phyloP scores from a whole-genome alignment of 208 protist genomes.

The Trypanosoma scelopori region DNA sequence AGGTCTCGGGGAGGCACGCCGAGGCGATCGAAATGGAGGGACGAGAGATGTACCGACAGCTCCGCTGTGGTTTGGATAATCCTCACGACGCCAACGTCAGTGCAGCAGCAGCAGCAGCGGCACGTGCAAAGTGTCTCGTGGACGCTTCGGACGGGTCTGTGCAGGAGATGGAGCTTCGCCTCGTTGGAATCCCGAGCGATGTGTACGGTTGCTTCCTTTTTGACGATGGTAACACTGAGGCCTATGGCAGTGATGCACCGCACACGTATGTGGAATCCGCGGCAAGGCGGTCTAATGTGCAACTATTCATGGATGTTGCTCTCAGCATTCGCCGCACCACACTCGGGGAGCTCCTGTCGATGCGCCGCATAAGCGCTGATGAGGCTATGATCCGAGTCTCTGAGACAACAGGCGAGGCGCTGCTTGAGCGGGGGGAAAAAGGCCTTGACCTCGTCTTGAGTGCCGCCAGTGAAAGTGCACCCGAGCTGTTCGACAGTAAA shows the following conservation, averaged over 20 bases:
- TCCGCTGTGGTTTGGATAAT: conserved; percentile 3
- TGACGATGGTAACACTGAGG: background rate
- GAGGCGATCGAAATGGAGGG: conserved; percentile 17
- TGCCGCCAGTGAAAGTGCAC: background rate
- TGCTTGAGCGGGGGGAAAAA: conserved; percentile 14
- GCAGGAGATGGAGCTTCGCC: conserved; percentile 15
- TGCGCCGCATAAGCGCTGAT: conserved; percentile 28
- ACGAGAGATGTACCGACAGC: conserved; percentile 23
- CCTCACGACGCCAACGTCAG: background rate
- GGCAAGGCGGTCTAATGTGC: background rate
- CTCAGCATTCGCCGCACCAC: conserved; percentile 18
- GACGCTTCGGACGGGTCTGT: background rate
- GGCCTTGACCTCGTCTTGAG: background rate
- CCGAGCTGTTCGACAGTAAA: no score
- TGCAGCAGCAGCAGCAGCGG: background rate
- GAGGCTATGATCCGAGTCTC: conserved; percentile 27
- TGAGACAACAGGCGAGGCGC: background rate
- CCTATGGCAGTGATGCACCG: background rate
- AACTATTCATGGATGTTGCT: conserved; percentile 28
- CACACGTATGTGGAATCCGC: background rate
- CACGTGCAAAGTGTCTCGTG: conserved; percentile 1
- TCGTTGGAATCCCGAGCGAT: conserved; percentile 21
- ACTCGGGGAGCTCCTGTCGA: conserved; percentile 27
- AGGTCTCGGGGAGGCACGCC: background rate
- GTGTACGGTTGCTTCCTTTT: conserved; percentile 13